Evolutionary conservation across 2,329 filamentous ascomycete genomes (phyloP), one percentile per base, ranked within the genome.

Genomic region (Myriosclerotinia curreyana): DNA sequence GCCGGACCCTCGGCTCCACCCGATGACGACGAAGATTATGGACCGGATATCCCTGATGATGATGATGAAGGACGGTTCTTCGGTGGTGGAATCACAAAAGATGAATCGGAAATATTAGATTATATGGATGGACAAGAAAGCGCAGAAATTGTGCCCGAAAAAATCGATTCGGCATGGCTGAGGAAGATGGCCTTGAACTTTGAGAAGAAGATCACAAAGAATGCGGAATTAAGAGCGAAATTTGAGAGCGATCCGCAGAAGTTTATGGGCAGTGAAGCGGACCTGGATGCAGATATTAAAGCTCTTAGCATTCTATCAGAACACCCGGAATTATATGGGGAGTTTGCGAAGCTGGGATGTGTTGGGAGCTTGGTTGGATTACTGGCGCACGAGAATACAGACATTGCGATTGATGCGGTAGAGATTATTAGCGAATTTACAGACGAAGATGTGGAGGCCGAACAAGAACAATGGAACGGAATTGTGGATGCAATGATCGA

Each of bases 31-130:
- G 80, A 83, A 34, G 82, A 84, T 55, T 82, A 83, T 59, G 78
- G 76, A 40, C 83, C 83, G 14, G 80, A 81, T 50, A 77, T 72
- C 36, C 79, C 75, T 11, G 90, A 94, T 69, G 90, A 94, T 69
- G 93, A 96, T 71, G 92, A 96, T 61, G 95, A 96, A 68, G 95
- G 94, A 0, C 88, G 95, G 14, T 99, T 99, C 80, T 99, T 97
- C 71, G 95, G 94, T 51, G 91, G 92, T 62, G 95, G 95, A 42
- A 89, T 99, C 71, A 91, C 89, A 34, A 83, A 87, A 65, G 83
- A 91, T 69, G 92, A 96, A 69, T 88, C 87, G 2, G 85, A 92
- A 70, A 91, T 95, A 25, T 83, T 99, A 72, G 90, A 98, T 76
- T 98, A 89, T 74, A 86, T 99, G 67, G 92, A 97, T 67, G 80